A percentile compares a stretch with the other conserved stretches of the same genome.
Conservation (phyloP, 441 rosid genomes). For the Flueggea neowawraea region DNA sequence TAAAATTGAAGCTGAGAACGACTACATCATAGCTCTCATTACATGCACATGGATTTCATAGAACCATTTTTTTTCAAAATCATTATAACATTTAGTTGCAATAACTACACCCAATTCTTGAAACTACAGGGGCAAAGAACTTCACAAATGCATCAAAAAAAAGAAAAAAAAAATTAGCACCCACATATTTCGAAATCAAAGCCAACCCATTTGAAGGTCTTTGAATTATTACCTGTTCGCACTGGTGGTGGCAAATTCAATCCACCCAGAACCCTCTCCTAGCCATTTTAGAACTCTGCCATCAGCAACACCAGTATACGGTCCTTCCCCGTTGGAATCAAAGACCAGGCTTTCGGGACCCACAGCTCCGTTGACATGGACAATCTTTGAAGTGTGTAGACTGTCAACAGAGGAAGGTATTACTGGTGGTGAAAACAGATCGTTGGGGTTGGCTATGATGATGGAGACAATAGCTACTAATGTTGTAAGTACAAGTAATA, state of each 20-base stretch:
- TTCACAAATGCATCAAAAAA: too few species aligned
- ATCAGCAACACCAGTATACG: slow-evolving; percentile 67
- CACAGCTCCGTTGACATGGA: slow-evolving; percentile 35
- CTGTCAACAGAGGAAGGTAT: slow-evolving; percentile 28
- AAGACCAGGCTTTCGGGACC: slow-evolving; percentile 86
- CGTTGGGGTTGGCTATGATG: slow-evolving; percentile 9
- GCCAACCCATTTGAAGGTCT: too few species aligned
- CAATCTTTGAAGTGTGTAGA: slow-evolving; percentile 28
- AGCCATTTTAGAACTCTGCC: slow-evolving; percentile 74
- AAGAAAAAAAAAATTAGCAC: too few species aligned
- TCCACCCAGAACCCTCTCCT: slow-evolving; percentile 46
- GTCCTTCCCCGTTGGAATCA: slow-evolving; percentile 59
- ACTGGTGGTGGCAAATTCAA: slow-evolving; percentile 57
- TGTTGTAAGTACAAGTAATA: not conserved
- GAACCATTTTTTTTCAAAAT: too few species aligned
- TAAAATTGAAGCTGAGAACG: too few species aligned
- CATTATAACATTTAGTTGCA: too few species aligned
- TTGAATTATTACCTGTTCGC: slow-evolving; percentile 26
- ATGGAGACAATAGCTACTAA: slow-evolving; percentile 10
- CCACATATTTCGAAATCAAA: too few species aligned
- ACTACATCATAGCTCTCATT: too few species aligned
- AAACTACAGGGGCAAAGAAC: too few species aligned
- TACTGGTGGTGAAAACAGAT: slow-evolving; percentile 27
- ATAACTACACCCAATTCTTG: too few species aligned
- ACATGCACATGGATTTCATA: too few species aligned